Conservation (phyloP, 1,284 basidiomycete species). For the Coriolopsis trogii region DNA sequence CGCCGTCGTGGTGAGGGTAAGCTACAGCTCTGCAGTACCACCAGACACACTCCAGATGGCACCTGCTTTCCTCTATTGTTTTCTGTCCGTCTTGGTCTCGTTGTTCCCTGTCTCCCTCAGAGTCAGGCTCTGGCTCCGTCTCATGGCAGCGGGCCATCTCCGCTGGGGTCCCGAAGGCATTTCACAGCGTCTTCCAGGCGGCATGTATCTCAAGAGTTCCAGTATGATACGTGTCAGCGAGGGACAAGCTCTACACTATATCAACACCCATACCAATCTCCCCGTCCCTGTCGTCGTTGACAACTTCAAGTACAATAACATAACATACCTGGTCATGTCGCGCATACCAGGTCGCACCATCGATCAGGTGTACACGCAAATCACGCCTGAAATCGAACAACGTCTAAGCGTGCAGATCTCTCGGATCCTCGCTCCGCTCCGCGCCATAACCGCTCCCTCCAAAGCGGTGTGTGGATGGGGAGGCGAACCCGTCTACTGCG, state of each 20-base stretch:
- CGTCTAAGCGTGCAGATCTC: slow-evolving; percentile 8
- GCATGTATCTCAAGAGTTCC: slow-evolving; percentile 12
- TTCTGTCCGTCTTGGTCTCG: not conserved
- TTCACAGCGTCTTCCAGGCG: slow-evolving; percentile 9
- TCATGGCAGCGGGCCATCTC: not conserved
- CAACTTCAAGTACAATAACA: not conserved
- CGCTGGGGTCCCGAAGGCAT: slow-evolving; percentile 3
- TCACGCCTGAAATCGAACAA: slow-evolving; percentile 5
- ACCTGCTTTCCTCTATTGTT: no score
- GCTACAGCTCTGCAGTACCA: no score
- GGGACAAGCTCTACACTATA: slow-evolving; percentile 7
- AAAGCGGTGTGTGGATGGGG: slow-evolving; percentile 12
- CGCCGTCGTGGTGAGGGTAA: no score
- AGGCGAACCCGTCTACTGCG: slow-evolving; percentile 7
- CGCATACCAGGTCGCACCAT: slow-evolving; percentile 1
- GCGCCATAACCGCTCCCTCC: slow-evolving; percentile 8
- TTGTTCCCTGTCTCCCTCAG: not conserved
- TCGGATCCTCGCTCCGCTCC: slow-evolving; percentile 11
- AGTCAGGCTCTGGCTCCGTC: not conserved
- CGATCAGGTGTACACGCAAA: not conserved
- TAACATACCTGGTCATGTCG: slow-evolving; percentile 1
- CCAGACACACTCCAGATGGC: no score
- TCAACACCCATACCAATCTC: not conserved
- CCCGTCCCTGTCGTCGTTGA: slow-evolving; percentile 14
- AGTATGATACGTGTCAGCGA: not conserved